Conservation (phyloP, 2,329 filamentous ascomycete species). For the Colletotrichum aenigma region DNA sequence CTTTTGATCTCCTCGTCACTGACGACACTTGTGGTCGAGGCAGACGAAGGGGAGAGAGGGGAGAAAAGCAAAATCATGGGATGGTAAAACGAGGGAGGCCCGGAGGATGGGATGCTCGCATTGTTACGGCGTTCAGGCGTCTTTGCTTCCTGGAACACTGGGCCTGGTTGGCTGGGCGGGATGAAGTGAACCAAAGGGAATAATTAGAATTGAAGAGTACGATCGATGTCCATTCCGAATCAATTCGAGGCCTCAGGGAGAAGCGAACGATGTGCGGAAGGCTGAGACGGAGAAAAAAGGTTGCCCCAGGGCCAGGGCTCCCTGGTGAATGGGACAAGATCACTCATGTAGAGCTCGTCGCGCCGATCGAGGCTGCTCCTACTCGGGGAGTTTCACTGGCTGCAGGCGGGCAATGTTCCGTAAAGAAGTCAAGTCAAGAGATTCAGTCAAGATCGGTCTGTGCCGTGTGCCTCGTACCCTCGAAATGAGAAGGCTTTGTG, state of each 20-base stretch:
- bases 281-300: background rate
- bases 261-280: background rate
- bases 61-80: background rate
- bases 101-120: conserved; percentile 16
- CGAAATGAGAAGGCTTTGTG: background rate
- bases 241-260: background rate
- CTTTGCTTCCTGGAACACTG: conserved; percentile 21
- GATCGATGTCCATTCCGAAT: conserved; percentile 2
- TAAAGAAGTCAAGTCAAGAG: background rate
- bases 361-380: background rate
- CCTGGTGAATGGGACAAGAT: background rate
- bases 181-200: conserved; percentile 17
- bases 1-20: background rate
- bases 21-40: conserved; percentile 17
- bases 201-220: conserved; percentile 19
- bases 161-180: conserved; percentile 21
- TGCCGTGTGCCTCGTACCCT: background rate
- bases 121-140: conserved; percentile 23
- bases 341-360: background rate
- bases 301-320: background rate
- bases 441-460: background rate
- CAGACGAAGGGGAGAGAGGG: background rate
- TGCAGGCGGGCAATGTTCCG: background rate
- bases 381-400: background rate
- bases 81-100: background rate